Conservation (phyloP, 202 grass and related monocot genomes). For the Carex sylvatica region DNA sequence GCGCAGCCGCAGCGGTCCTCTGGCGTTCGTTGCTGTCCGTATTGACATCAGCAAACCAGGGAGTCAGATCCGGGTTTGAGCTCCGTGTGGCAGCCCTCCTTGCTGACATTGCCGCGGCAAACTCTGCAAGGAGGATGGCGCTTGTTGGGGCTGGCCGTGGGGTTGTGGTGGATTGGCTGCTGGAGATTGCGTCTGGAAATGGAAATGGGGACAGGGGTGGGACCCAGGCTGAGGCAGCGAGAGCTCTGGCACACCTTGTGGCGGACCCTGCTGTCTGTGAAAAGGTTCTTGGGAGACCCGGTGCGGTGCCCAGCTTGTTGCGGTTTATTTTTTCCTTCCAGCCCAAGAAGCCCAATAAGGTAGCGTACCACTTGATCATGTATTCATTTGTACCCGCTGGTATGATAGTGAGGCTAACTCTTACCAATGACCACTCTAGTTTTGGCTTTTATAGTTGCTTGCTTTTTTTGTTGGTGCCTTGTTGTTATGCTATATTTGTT, state of each 20-base stretch:
- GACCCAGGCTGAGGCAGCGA: slow-evolving; percentile 72
- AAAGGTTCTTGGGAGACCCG: slow-evolving; percentile 55
- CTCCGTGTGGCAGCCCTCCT: slow-evolving; percentile 82
- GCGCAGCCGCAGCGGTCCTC: slow-evolving; percentile 55
- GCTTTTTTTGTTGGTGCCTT: neutral
- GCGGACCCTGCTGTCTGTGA: slow-evolving; percentile 58
- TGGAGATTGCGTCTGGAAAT: slow-evolving; percentile 54
- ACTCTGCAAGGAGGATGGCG: slow-evolving; percentile 51
- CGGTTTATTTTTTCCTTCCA: slow-evolving; percentile 94
- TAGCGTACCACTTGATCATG: slow-evolving; percentile 7
- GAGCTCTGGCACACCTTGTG: slow-evolving; percentile 76
- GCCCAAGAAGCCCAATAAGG: slow-evolving; percentile 71
- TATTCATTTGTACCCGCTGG: neutral
- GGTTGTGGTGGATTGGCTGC: slow-evolving; percentile 84
- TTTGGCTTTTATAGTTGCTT: neutral
- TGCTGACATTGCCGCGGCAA: slow-evolving; percentile 80
- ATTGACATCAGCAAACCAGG: slow-evolving; percentile 87
- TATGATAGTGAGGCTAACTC: neutral
- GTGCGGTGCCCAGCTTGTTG: slow-evolving; percentile 71
- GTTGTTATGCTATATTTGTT: neutral
- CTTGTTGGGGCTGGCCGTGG: slow-evolving; percentile 73
- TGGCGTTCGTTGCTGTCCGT: slow-evolving; percentile 73
- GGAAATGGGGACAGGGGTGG: slow-evolving; percentile 43
- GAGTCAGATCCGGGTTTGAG: slow-evolving; percentile 83
- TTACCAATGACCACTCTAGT: neutral